phyloP scores from a whole-genome alignment of 805 yeast species.

The Yamadazyma kitorensis region DNA sequence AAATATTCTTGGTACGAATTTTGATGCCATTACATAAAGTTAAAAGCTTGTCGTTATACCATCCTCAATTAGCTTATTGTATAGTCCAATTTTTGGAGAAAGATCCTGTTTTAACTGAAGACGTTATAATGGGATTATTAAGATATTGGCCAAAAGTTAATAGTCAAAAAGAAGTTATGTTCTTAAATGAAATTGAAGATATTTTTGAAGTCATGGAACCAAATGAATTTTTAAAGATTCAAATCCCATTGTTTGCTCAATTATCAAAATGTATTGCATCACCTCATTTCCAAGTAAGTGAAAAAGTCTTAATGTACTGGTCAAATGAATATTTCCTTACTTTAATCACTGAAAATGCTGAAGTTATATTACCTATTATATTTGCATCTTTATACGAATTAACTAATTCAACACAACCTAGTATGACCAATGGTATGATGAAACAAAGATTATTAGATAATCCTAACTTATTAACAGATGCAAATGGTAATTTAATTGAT shows the following conservation, averaged over 20 bases:
- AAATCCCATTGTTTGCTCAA: constrained; percentile 91
- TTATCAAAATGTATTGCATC: constrained; percentile 90
- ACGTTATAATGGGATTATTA: constrained; percentile 89
- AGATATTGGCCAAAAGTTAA: constrained; percentile 97
- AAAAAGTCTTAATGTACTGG: constrained; percentile 91
- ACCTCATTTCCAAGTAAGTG: constrained; percentile 96
- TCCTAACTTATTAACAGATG: constrained; percentile 38
- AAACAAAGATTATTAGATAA: constrained; percentile 37
- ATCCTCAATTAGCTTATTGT: constrained; percentile 96
- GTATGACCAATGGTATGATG: constrained; percentile 38
- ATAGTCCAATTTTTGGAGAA: constrained; percentile 95
- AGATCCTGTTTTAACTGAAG: constrained; percentile 89
- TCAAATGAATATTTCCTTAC: constrained; percentile 91
- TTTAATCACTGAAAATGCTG: constrained; percentile 87
- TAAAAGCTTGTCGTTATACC: constrained; percentile 82
- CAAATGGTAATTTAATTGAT: constrained; percentile 42
- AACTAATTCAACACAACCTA: constrained; percentile 51
- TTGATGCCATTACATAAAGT: constrained; percentile 91
- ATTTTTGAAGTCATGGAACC: constrained; percentile 96
- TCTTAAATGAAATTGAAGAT: constrained; percentile 92
- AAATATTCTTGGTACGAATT: constrained; percentile 80
- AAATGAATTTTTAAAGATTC: constrained; percentile 83
- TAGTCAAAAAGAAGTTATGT: constrained; percentile 94
- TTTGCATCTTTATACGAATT: constrained; percentile 88
- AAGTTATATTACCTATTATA: constrained; percentile 86